Conservation (phyloP, 805 yeast species). For the Teunomyces tritomae region DNA sequence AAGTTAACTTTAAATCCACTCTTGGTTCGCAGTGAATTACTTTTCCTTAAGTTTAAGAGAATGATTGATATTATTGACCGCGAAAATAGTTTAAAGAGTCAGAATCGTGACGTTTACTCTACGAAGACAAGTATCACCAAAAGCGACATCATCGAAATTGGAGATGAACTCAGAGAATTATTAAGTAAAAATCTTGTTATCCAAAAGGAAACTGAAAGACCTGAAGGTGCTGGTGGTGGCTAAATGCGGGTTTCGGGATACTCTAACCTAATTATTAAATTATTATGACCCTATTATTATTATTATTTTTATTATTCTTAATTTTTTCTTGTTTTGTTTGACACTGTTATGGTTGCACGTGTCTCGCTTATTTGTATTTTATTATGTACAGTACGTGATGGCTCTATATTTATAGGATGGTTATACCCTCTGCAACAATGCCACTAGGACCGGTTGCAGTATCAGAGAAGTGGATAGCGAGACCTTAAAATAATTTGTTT, state of each 20-base stretch:
- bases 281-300: not conserved
- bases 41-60: conserved; percentile 76
- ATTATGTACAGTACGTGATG: not conserved
- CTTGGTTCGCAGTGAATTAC: conserved; percentile 77
- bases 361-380: not conserved
- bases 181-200: conserved; percentile 61
- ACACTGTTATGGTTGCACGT: not conserved
- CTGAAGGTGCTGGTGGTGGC: conserved; percentile 47
- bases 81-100: conserved; percentile 26
- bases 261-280: not conserved
- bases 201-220: conserved; percentile 55
- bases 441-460: not conserved
- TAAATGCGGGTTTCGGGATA: conserved; percentile 10
- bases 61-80: conserved; percentile 78
- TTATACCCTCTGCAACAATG: not conserved
- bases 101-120: conserved; percentile 16
- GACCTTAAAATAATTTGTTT: too few species aligned
- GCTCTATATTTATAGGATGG: not conserved
- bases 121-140: conserved; percentile 1
- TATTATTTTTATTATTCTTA: not conserved
- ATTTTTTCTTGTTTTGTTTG: not conserved
- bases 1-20: conserved; percentile 72
- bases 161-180: conserved; percentile 56
- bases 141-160: conserved; percentile 28
- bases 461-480: not conserved